A percentile compares a stretch with the other conserved stretches of the same genome.
These are phyloP conservation scores for Eimeria acervulina DNA, from an alignment of 169 alveolate species.

Conservation along the genomic window DNA sequence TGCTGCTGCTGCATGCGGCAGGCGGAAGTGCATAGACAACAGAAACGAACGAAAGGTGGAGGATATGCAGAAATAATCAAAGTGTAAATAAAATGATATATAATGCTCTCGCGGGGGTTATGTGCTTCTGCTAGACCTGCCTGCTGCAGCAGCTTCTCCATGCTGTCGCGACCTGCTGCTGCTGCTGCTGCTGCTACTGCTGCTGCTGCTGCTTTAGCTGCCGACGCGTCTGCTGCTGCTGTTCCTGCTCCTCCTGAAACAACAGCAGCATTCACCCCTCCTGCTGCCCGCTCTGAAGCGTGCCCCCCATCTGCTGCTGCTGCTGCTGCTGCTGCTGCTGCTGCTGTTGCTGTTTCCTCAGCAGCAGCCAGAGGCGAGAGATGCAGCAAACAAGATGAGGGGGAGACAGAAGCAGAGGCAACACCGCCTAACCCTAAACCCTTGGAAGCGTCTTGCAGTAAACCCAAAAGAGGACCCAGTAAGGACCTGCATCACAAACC, in stretches of 20 bases:
- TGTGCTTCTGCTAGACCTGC: neutral
- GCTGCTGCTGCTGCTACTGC: constrained; percentile 51
- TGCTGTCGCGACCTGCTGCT: constrained; percentile 14
- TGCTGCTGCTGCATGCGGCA: no score
- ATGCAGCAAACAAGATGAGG: constrained; percentile 19
- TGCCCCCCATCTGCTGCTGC: no score
- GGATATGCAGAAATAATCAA: constrained; percentile 34
- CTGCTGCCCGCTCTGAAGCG: neutral
- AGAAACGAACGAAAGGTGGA: constrained; percentile 13
- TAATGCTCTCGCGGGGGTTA: constrained; percentile 44
- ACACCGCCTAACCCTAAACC: constrained; percentile 11
- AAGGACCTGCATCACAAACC: constrained; percentile 26
- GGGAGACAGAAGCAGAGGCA: neutral
- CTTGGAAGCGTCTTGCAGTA: constrained; percentile 50
- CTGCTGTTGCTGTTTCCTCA: neutral
- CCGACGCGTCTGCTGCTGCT: no score
- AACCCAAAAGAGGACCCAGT: constrained; percentile 20
- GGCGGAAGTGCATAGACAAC: constrained; percentile 5
- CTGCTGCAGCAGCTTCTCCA: constrained; percentile 47
- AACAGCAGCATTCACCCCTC: neutral
- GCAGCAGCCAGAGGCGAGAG: constrained; percentile 41
- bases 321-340: neutral
- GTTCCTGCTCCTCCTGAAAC: no score
- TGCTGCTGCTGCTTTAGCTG: neutral
- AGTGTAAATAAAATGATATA: constrained; percentile 38